Evolutionary conservation across 2,329 filamentous ascomycete genomes (phyloP).

Genomic region (Talaromyces sp.): DNA sequence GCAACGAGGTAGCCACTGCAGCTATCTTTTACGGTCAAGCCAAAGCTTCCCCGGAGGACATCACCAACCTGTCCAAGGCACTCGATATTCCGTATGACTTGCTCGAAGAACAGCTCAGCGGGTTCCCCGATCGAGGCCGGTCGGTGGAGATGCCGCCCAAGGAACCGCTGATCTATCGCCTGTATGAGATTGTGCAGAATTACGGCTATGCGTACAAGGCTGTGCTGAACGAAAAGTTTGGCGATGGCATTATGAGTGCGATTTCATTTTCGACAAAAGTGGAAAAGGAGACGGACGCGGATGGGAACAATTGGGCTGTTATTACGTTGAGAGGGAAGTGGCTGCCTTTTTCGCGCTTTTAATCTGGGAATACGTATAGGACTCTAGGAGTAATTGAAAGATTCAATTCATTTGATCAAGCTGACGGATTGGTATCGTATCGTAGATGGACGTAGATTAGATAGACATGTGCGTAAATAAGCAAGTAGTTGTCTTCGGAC

Average conservation of each 20-base stretch:
- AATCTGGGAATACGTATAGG: conserved; percentile 2
- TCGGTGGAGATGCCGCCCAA: conserved; percentile 79
- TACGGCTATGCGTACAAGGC: conserved; percentile 97
- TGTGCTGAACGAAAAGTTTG: conserved; percentile 91
- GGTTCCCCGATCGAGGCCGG: conserved; percentile 77
- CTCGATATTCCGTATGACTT: conserved; percentile 59
- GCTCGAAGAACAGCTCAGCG: conserved; percentile 64
- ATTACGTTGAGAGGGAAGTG: conserved; percentile 83
- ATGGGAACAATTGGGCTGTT: conserved; percentile 77
- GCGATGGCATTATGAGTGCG: conserved; percentile 94
- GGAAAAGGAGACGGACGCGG: conserved; percentile 86
- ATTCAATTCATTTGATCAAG: background rate
- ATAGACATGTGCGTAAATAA: background rate
- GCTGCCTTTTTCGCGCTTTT: conserved; percentile 54
- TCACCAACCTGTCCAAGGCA: conserved; percentile 63
- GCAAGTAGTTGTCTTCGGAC: background rate
- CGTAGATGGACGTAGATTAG: background rate
- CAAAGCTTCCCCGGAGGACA: conserved; percentile 68
- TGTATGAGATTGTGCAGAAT: conserved; percentile 95
- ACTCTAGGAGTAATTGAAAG: background rate
- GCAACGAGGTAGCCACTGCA: conserved; percentile 79
- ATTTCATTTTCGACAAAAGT: conserved; percentile 89
- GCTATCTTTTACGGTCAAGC: conserved; percentile 90
- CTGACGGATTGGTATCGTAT: conserved; percentile 7
- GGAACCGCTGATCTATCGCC: conserved; percentile 82